A percentile compares a stretch with the other conserved stretches of the same genome.
Conservation (phyloP, 345 rosid genomes). For the Eucalyptus pauciflora region DNA sequence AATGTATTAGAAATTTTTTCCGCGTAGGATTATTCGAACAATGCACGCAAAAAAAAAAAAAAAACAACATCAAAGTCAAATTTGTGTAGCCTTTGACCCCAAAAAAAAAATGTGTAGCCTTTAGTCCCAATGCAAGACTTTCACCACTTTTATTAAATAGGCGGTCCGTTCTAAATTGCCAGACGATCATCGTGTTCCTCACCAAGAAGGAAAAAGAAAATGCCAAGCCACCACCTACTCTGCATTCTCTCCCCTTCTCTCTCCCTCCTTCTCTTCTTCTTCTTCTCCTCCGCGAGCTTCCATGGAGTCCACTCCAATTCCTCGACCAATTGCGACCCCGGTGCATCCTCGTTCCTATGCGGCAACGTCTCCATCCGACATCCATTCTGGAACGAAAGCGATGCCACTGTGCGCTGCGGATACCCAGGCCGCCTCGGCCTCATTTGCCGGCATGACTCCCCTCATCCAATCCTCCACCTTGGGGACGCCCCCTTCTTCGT, state of each 20-base stretch:
- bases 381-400: background rate
- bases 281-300: background rate
- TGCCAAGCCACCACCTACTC: background rate
- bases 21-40: background rate
- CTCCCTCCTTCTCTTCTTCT: background rate
- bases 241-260: background rate
- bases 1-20: too few species aligned
- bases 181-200: background rate
- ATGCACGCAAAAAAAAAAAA: background rate
- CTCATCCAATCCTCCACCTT: background rate
- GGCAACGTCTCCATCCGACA: fast-evolving
- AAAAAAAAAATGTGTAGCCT: too few species aligned
- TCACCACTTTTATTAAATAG: background rate
- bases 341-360: background rate
- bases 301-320: background rate
- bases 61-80: background rate
- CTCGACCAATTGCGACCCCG: background rate
- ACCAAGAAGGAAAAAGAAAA: background rate
- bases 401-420: background rate
- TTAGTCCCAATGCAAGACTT: background rate
- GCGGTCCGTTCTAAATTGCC: background rate
- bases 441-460: background rate
- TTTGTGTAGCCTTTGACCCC: background rate
- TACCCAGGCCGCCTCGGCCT: constrained; percentile 8
- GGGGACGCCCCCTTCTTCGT: background rate